Evolutionary conservation across 345 rosid genomes (phyloP), one percentile per base, ranked within the genome.

Genomic region (Heritiera littoralis): DNA sequence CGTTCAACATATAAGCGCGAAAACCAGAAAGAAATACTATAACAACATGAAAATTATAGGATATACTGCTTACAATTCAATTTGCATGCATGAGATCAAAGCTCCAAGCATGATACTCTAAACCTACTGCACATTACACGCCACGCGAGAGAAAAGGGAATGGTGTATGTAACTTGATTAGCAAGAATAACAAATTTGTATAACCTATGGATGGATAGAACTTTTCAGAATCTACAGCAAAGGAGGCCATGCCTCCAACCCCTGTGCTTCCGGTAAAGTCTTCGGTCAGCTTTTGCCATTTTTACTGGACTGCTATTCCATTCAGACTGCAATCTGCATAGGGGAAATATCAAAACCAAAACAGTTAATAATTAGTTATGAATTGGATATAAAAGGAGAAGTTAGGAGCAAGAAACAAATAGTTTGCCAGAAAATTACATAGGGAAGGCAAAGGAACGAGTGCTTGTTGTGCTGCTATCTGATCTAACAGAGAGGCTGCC

Each of bases 261-360:
- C 77, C 87, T 83, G 4, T 83, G 92, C 82, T 90, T 92, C 75
- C 84, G 85, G 38, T 72, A 49, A 55, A 45, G 85, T 74, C 90
- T 89, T 82, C 84, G 82, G 35, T 90, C 93, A 8, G 92, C 93
- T 87, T 90, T 91, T 0, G 87, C 89, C 97, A 96, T 94, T 82
- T 97, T 89, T 64, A 90, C 92, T 0, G 98, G 99, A 83, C 99
- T 96, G 84, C 92, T 86, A 64, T 90, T 92, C 98, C 99, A 96
- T 80, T 96, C 99, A 0, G 93, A 77, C 77, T 96, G 95, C 78
- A 96, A 86, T 86, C 99, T 96, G 91, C 76, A 66, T 66, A 13
- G 56, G 4, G 28, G 38, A 11, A n/a, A 52, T 51, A 28, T 72
- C 13, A 78, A 4, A 70, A 32, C 41, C 13, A n/a, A 40, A 78